Evolutionary conservation across 495 filamentous ascomycete genomes (phyloP).

Genomic region (Penicillium dipodomyicola): DNA sequence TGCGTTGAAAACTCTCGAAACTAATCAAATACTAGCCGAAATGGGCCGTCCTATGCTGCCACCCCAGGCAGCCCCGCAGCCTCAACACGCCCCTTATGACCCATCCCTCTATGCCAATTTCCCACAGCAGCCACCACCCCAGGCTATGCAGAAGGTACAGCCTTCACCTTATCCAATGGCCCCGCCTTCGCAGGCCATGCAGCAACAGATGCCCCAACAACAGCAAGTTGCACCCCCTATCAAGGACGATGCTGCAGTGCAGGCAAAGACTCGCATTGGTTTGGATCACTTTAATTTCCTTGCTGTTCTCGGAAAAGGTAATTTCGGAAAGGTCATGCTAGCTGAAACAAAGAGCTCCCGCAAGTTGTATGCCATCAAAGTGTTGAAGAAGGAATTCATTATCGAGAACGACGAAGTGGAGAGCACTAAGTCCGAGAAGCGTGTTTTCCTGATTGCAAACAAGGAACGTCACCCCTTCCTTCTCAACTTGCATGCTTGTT

Average conservation of each 20-base stretch:
- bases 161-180: slow-evolving; percentile 23
- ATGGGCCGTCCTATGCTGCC: slow-evolving; percentile 37
- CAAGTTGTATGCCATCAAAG: slow-evolving; percentile 97
- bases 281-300: slow-evolving; percentile 99
- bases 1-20: not conserved
- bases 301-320: slow-evolving; percentile 96
- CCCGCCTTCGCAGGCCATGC: slow-evolving; percentile 31
- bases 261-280: slow-evolving; percentile 77
- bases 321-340: slow-evolving; percentile 99
- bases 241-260: slow-evolving; percentile 55
- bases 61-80: slow-evolving; percentile 50
- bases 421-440: slow-evolving; percentile 95
- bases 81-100: slow-evolving; percentile 61
- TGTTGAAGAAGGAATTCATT: slow-evolving; percentile 99
- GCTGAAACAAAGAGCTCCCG: slow-evolving; percentile 92
- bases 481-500: slow-evolving; percentile 93
- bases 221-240: slow-evolving; percentile 39
- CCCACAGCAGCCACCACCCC: slow-evolving; percentile 40
- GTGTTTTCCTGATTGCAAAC: slow-evolving; percentile 95
- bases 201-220: slow-evolving; percentile 34
- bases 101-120: slow-evolving; percentile 69
- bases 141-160: slow-evolving; percentile 28
- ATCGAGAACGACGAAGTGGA: slow-evolving; percentile 99
- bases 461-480: slow-evolving; percentile 97
- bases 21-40: slow-evolving; percentile 25